A percentile compares a stretch with the other conserved stretches of the same genome.
phyloP scores from a whole-genome alignment of 139 green algal genomes.

The Haematococcus sp. region DNA sequence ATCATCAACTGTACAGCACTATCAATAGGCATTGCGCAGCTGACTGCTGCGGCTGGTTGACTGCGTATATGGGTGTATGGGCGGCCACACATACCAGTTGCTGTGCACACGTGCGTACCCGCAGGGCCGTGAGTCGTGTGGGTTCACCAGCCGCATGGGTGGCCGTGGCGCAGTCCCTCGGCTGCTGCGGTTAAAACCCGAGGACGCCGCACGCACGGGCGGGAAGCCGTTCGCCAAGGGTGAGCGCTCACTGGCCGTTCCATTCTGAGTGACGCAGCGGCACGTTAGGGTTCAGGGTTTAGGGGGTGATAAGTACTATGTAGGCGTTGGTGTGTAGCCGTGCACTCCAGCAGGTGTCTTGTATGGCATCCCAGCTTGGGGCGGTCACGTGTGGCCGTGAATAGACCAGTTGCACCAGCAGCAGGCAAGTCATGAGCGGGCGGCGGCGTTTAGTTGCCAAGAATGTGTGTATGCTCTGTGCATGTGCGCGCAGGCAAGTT shows the following conservation, averaged over 20 bases:
- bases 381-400: too few species aligned
- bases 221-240: slow-evolving; percentile 14
- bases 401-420: too few species aligned
- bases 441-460: too few species aligned
- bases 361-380: too few species aligned
- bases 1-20: not conserved
- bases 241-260: not conserved
- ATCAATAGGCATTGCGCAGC: too few species aligned
- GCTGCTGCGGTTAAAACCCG: slow-evolving; percentile 83
- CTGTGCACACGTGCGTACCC: not conserved
- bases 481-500: slow-evolving; percentile 38
- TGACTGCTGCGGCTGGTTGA: not conserved
- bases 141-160: slow-evolving; percentile 72
- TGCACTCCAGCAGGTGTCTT: too few species aligned
- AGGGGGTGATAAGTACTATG: too few species aligned
- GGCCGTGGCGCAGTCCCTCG: slow-evolving; percentile 65
- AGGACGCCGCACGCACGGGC: slow-evolving; percentile 49
- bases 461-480: too few species aligned
- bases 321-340: not conserved
- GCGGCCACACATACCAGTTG: too few species aligned
- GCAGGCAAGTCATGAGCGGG: too few species aligned
- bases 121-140: slow-evolving; percentile 41
- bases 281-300: too few species aligned
- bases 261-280: too few species aligned
- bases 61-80: not conserved